Base-by-base conservation (phyloP, 176 grass and related monocot species). In the Eleusine coracana region DNA sequence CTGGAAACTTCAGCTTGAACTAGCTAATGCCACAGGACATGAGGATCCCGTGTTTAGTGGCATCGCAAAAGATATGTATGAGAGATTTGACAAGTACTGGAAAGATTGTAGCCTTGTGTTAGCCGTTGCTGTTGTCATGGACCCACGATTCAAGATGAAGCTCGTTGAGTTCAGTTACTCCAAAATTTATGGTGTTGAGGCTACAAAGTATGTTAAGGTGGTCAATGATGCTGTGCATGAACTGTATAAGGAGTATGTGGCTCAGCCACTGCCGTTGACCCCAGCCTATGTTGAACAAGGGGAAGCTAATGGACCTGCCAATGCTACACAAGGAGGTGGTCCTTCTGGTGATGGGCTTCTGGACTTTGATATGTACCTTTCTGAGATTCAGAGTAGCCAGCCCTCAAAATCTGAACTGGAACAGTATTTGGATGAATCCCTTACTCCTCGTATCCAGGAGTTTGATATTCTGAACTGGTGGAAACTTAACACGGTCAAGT, bases 71-170 rank as follows among this genome's bases (percentile, higher is more conserved):
- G 91, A 86, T 56, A 97, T 97, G 91, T 91, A 94, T 17, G 91
- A 97, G 71, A 94, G 90, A 76, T 94, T 94, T 80, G 94, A 97
- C 82, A 97, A 97, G 71, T 97, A 94, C 77, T 94, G 94, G 94
- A 97, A 97, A 68, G 94, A 94, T 56, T 97, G 94, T 87, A 97
- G 82, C 82, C 80, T 97, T 54, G 94, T 97, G 50, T 75, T 97
- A 31, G 89, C 94, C 21, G 78, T 97, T 81, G 94, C 91, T 71
- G 94, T 97, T 51, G 91, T 92, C 55, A 97, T 97, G 94, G 94
- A 97, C 60, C 94, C 94, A 54, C 94, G 94, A 37, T 97, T 97
- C 89, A 97, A 97, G 79, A 88, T 97, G 91, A 97, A 97, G 85
- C 91, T 97, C 42, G 75, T 97, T 38, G 94, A 97, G 52, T 97